Evolutionary conservation across 2,329 filamentous ascomycete genomes (phyloP).

Genomic region (Colletotrichum orchidophilum): DNA sequence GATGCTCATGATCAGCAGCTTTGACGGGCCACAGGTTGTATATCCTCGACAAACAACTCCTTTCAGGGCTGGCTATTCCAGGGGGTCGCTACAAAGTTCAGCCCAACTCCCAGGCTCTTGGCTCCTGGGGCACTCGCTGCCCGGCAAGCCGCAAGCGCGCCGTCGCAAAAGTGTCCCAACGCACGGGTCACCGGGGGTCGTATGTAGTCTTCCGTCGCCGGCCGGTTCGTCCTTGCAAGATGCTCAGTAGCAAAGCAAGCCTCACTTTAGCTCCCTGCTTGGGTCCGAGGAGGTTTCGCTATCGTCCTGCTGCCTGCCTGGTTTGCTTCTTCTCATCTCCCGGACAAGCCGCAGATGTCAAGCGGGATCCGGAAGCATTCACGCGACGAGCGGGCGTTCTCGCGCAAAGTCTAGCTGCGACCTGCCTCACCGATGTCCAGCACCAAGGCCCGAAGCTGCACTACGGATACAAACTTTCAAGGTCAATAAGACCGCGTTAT

Average conservation of each 20-base stretch:
- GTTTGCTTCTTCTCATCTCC: neutral
- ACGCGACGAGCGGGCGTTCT: slow-evolving; percentile 13
- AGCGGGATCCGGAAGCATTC: slow-evolving; percentile 10
- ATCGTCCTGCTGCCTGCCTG: neutral
- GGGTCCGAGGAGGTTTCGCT: neutral
- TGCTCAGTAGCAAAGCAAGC: slow-evolving; percentile 5
- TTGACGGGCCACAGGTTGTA: neutral
- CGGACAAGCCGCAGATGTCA: neutral
- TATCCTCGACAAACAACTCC: neutral
- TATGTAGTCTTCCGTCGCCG: slow-evolving; percentile 7
- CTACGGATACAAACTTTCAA: slow-evolving; percentile 17
- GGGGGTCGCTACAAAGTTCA: neutral
- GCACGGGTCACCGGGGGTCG: slow-evolving; percentile 13
- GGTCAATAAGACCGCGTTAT: neutral
- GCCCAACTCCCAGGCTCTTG: slow-evolving; percentile 23
- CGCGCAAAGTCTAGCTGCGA: neutral
- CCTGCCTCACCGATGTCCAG: neutral
- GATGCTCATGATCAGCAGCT: slow-evolving; percentile 2
- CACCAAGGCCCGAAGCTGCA: neutral
- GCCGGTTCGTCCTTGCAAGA: slow-evolving; percentile 15
- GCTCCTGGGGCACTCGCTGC: neutral
- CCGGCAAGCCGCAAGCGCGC: slow-evolving; percentile 1
- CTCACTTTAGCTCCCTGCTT: slow-evolving; percentile 6
- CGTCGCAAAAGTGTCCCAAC: slow-evolving; percentile 2
- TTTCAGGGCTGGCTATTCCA: neutral